A percentile compares a stretch with the other conserved stretches of the same genome.
Evolutionary conservation across 1,139 yeast species (phyloP).

Genomic region (Geotrichum armillariae): DNA sequence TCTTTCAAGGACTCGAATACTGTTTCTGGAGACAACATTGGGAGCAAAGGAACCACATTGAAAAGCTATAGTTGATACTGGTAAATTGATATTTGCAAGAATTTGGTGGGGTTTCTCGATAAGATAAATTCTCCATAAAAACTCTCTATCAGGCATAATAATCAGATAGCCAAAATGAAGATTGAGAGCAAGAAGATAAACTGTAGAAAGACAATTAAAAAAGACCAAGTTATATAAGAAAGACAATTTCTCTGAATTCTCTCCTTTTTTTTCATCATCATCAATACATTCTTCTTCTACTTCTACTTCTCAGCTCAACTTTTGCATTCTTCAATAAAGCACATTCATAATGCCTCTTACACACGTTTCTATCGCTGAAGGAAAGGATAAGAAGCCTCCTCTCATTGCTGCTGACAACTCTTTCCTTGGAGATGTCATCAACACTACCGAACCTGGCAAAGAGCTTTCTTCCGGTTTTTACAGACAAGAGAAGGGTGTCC

Average conservation of each 20-base stretch:
- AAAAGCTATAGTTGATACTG: not conserved
- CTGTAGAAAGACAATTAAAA: too few relatives aligned
- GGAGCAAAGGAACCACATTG: too few relatives aligned
- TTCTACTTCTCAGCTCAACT: not conserved
- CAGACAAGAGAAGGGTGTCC: slow-evolving; percentile 65
- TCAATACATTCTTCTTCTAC: not conserved
- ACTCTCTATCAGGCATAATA: not conserved
- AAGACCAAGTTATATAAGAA: not conserved
- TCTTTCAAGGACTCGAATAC: too few relatives aligned
- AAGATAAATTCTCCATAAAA: not conserved
- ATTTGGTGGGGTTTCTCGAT: not conserved
- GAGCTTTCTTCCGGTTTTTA: slow-evolving; percentile 66
- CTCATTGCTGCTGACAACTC: slow-evolving; percentile 60
- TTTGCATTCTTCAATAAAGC: not conserved
- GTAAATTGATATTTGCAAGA: not conserved
- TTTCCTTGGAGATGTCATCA: slow-evolving; percentile 62
- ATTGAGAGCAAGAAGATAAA: slow-evolving; percentile 6
- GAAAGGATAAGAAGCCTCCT: slow-evolving; percentile 55
- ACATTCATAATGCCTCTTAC: slow-evolving; percentile 54
- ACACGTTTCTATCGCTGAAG: slow-evolving; percentile 51
- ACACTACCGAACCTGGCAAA: slow-evolving; percentile 57
- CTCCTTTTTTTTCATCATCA: not conserved
- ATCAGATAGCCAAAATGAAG: not conserved
- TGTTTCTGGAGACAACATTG: too few relatives aligned
- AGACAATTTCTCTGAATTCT: not conserved